These are phyloP conservation scores for Cladosporium oxysporum DNA, from an alignment of 2,329 filamentous ascomycete genomes.

Conservation along the genomic window DNA sequence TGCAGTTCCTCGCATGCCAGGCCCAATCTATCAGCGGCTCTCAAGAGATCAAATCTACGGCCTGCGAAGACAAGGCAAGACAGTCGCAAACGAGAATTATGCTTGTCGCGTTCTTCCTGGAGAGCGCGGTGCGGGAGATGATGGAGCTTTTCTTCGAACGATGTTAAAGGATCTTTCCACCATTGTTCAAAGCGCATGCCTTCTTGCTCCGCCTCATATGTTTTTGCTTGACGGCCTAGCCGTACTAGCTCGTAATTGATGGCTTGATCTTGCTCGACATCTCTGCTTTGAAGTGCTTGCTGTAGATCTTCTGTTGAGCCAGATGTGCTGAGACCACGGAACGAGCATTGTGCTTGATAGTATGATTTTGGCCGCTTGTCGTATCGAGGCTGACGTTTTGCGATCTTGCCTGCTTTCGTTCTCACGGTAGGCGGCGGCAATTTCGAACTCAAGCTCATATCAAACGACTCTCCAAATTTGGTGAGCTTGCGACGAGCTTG, in stretches of 20 bases:
- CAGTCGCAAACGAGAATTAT: not conserved
- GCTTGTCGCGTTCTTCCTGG: not conserved
- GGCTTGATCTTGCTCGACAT: not conserved
- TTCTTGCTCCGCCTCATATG: not conserved
- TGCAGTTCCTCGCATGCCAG: not conserved
- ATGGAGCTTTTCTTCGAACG: not conserved
- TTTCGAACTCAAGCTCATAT: not conserved
- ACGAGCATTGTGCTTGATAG: constrained; percentile 23
- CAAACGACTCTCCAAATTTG: not conserved
- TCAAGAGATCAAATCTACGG: not conserved
- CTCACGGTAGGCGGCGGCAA: not conserved
- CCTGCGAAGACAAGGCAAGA: not conserved
- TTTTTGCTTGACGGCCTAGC: not conserved
- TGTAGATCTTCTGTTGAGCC: constrained; percentile 17
- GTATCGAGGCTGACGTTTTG: not conserved
- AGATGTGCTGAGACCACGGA: constrained; percentile 14
- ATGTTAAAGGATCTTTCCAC: not conserved
- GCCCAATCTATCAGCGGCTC: not conserved
- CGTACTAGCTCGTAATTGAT: not conserved
- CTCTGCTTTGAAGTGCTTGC: not conserved
- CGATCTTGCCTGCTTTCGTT: constrained; percentile 1
- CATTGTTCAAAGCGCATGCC: not conserved
- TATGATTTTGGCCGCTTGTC: constrained; percentile 9
- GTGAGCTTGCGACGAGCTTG: not conserved
- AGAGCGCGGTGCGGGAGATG: not conserved